Base-by-base conservation (phyloP, 2,329 filamentous ascomycete genomes). In the Aaosphaeria arxii region DNA sequence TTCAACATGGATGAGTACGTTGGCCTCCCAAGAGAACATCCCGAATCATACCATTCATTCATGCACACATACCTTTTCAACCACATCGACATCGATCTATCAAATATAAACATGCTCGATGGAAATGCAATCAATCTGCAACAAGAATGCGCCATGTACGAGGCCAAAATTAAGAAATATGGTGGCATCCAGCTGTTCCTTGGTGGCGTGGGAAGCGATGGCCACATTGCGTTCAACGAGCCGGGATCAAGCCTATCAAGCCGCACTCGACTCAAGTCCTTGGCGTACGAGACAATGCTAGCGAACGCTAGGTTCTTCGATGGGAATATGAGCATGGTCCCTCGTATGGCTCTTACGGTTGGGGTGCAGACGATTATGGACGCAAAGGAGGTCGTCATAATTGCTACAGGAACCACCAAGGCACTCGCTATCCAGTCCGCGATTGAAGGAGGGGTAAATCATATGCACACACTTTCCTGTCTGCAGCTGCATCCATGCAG, bases 1-100 rank as follows among this genome's bases (percentile, higher is more conserved):
- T 91, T 91, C 77, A 91, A 91, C 71, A 91, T 91, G 88, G 88
- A 91, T 71, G 88, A 91, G 73, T 91, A 91, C 62, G 86, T 91
- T 55, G 86, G 85, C 48, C 78, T 91, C 53, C 84, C 87, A 28
- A 82, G 86, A 60, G 86, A 89, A 58, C 87, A 91, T 65, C 83
- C 87, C 5, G 84, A 91, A 68, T 88, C 84, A 57, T 91, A 91
- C 71, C 88, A 91, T 74, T 43, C 41, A 11, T 43, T 43, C 28
- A 43, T 43, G 41, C 31, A 30, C 28, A 24, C 71, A 78, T 91
- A 7, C 73, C 88, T 91, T 77, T 91, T 91, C 76, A 87, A 85
- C 40, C 88, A 82, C 53, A 83, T 91, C 59, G 87, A 91, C 64
- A 84, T 91, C 57, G 80, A 83, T 55, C 88, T 88, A 3, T 78